phyloP scores from a whole-genome alignment of 2,329 filamentous ascomycete genomes.

The Simplicillium aogashimaense region DNA sequence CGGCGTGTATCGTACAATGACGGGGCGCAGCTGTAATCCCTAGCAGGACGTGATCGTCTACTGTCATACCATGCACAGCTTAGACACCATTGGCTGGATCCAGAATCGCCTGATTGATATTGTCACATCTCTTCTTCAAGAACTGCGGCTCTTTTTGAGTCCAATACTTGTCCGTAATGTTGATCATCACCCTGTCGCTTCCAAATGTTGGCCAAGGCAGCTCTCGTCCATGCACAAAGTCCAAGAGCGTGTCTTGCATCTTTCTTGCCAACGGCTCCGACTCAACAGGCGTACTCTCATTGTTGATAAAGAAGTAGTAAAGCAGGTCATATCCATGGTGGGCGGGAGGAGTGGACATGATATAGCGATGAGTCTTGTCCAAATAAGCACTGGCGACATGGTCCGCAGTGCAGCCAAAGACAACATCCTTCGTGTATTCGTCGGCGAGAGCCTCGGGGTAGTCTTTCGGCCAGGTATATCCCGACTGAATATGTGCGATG shows the following conservation, averaged over 20 bases:
- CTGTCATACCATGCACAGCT: not conserved
- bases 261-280: slow-evolving; percentile 4
- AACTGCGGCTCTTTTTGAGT: not conserved
- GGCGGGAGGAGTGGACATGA: slow-evolving; percentile 8
- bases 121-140: slow-evolving; percentile 6
- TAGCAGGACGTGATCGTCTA: not conserved
- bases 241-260: slow-evolving; percentile 8
- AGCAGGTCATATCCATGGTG: slow-evolving; percentile 8
- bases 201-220: slow-evolving; percentile 8
- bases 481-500: slow-evolving; percentile 4
- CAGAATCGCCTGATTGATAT: slow-evolving; percentile 5
- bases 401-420: slow-evolving; percentile 12
- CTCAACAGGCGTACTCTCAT: slow-evolving; percentile 5
- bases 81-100: slow-evolving; percentile 7
- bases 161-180: slow-evolving; percentile 6
- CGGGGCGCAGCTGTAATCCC: too few species aligned
- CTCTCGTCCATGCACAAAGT: slow-evolving; percentile 8
- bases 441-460: slow-evolving; percentile 9
- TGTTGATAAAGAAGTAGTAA: slow-evolving; percentile 7
- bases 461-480: slow-evolving; percentile 4
- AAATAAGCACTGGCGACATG: slow-evolving; percentile 9
- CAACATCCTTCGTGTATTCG: slow-evolving; percentile 13
- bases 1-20: too few species aligned
- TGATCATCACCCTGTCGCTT: slow-evolving; percentile 3
- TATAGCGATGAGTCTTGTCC: slow-evolving; percentile 4